Evolutionary conservation across 495 filamentous ascomycete species (phyloP).

Genomic region (Aspergillus carlsbadensis): DNA sequence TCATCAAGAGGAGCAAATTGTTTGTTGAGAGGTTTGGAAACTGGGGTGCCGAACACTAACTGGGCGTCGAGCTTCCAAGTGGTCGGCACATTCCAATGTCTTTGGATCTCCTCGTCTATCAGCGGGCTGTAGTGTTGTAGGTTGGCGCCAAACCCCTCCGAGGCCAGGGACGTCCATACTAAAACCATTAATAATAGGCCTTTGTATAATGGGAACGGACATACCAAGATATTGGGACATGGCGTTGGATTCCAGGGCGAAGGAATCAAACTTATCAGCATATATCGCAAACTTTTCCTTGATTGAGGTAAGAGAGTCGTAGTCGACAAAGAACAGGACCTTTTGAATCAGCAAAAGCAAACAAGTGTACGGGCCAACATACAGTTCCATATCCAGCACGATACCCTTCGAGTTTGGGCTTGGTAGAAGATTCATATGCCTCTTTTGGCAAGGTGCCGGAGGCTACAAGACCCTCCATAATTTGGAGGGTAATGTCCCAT

Average conservation of each 20-base stretch:
- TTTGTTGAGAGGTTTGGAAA: constrained; percentile 34
- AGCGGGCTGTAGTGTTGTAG: constrained; percentile 56
- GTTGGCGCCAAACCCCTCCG: constrained; percentile 51
- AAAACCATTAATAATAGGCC: not conserved
- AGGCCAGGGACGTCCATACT: constrained; percentile 51
- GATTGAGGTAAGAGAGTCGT: constrained; percentile 32
- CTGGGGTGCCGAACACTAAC: constrained; percentile 49
- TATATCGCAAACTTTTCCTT: constrained; percentile 46
- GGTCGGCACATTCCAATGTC: constrained; percentile 41
- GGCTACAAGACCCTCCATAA: constrained; percentile 42
- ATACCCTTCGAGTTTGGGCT: constrained; percentile 43
- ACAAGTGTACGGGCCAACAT: no score
- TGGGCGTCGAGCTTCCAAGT: constrained; percentile 50
- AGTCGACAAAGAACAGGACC: constrained; percentile 54
- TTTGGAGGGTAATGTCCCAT: constrained; percentile 46
- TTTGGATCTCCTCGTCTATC: constrained; percentile 42
- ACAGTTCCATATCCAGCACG: constrained; percentile 51
- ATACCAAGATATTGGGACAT: constrained; percentile 52
- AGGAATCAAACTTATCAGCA: constrained; percentile 48
- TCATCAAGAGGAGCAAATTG: constrained; percentile 37
- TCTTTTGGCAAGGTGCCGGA: constrained; percentile 37
- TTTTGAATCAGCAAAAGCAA: constrained; percentile 13
- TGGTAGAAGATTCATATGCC: constrained; percentile 40
- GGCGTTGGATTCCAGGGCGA: constrained; percentile 48
- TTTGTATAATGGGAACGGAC: no score